Percentiles rank a stretch among this genome's conserved stretches.
Evolutionary conservation across 306 rosid species (phyloP).

Genomic region (Canavalia ensiformis): DNA sequence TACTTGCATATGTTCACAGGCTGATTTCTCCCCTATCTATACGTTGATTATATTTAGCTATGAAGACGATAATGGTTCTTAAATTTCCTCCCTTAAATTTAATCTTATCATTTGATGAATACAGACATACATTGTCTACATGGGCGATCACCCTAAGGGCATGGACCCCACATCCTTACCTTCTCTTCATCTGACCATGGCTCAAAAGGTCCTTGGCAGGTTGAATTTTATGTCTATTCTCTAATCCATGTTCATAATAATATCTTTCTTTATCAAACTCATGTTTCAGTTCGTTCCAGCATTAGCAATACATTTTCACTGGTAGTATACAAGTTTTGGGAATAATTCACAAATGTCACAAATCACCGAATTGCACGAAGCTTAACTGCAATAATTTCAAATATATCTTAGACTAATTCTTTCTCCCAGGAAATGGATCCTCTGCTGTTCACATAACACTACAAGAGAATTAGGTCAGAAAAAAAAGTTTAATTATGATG

Average conservation of each 20-base stretch:
- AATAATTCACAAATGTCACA: not conserved
- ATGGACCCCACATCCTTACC: conserved; percentile 25
- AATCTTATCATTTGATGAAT: not conserved
- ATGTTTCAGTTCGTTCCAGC: not conserved
- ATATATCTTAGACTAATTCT: not conserved
- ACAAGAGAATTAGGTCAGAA: too few relatives aligned
- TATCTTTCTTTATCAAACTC: not conserved
- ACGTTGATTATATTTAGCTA: not conserved
- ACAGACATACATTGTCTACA: conserved; percentile 56
- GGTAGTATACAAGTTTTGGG: not conserved
- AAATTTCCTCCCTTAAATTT: conserved; percentile 3
- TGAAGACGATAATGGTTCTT: not conserved
- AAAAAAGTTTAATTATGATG: not conserved
- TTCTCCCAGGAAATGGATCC: not conserved
- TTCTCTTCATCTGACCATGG: conserved; percentile 52
- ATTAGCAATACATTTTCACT: not conserved
- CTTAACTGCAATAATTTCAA: not conserved
- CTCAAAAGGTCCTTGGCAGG: conserved; percentile 54
- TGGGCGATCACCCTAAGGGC: conserved; percentile 56
- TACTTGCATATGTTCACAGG: not conserved
- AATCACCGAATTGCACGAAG: not conserved
- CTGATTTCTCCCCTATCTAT: not conserved
- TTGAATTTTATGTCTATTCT: not conserved
- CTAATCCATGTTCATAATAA: not conserved
- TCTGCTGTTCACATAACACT: too few relatives aligned